Percentiles rank a stretch among this genome's conserved stretches.
Conservation (phyloP, 2,329 filamentous ascomycete genomes). For the Fusarium sulawesiense region DNA sequence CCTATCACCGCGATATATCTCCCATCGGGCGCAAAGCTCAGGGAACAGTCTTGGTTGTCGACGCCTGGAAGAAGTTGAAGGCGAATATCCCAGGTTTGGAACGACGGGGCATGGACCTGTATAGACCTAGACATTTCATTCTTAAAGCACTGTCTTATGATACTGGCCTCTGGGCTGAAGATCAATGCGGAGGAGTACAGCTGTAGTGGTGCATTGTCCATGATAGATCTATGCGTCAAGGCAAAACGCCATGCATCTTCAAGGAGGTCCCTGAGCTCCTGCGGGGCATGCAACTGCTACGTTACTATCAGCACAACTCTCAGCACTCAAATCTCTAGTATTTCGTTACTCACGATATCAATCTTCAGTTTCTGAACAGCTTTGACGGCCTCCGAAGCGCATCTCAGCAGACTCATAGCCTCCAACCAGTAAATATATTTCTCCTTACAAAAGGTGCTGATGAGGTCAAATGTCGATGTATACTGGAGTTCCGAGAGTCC, state of each 20-base stretch:
- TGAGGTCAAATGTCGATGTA: rapidly evolving
- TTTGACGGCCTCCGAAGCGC: background rate
- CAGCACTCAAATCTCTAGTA: too few species aligned
- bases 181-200: background rate
- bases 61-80: background rate
- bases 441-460: background rate
- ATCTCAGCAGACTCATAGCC: background rate
- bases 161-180: background rate
- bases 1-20: background rate
- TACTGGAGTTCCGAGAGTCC: rapidly evolving
- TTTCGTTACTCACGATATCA: background rate
- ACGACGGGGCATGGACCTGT: background rate
- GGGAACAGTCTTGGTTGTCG: background rate
- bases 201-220: background rate
- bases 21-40: background rate
- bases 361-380: background rate
- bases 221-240: background rate
- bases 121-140: background rate
- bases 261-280: background rate
- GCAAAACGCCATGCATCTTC: background rate
- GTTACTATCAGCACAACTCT: too few species aligned
- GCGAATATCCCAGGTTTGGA: background rate
- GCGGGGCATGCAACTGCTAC: background rate
- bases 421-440: background rate
- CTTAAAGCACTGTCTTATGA: background rate